A percentile compares a stretch with the other conserved stretches of the same genome.
Conservation (phyloP, 441 rosid genomes). For the Pelargonium hybrid region DNA sequence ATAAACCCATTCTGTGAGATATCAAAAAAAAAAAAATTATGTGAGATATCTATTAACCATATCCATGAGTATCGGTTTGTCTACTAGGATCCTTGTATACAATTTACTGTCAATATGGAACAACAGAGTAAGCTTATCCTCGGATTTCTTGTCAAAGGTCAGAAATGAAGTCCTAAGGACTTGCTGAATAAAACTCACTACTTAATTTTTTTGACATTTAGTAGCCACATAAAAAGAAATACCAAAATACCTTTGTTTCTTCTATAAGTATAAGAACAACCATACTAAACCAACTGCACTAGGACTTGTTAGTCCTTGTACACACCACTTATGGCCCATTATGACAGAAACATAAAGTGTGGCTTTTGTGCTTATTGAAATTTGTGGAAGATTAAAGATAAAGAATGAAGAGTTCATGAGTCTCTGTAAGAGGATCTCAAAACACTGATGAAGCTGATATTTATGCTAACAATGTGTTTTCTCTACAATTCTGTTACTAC, state of each 20-base stretch:
- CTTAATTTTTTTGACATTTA: neutral
- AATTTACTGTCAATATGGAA: no score
- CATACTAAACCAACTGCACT: neutral
- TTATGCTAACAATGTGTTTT: no score
- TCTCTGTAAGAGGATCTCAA: no score
- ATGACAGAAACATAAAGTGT: neutral
- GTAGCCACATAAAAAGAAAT: neutral
- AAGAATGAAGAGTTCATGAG: neutral
- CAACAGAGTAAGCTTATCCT: no score
- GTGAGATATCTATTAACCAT: neutral
- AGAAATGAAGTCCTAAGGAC: no score
- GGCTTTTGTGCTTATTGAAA: neutral
- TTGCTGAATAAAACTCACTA: no score
- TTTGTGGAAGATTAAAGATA: neutral
- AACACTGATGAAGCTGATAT: no score
- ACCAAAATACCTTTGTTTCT: neutral
- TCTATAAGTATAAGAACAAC: neutral
- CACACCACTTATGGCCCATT: neutral
- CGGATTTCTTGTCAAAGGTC: no score
- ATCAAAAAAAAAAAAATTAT: no score
- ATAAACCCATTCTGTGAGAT: neutral
- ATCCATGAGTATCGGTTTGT: neutral
- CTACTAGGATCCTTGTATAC: no score
- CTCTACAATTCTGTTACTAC: no score
- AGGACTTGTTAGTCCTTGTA: neutral